These are phyloP conservation scores for Ogataea ganodermae DNA, from an alignment of 805 yeast species.

Conservation along the genomic window DNA sequence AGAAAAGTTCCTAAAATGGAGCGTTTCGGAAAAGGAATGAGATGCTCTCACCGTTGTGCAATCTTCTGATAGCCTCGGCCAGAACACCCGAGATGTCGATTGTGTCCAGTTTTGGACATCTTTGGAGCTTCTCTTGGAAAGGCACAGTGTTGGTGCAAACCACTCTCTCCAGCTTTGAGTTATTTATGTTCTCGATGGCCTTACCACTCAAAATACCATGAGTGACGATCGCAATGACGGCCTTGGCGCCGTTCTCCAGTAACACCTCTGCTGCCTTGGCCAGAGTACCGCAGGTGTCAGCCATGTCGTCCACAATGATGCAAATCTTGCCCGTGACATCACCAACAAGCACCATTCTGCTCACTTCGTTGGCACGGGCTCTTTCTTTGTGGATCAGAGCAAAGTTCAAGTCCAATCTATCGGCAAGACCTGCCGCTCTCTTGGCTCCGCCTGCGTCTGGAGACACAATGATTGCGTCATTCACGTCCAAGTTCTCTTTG, in stretches of 20 bases:
- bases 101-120: slow-evolving; percentile 63
- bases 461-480: slow-evolving; percentile 73
- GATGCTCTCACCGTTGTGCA: slow-evolving; percentile 85
- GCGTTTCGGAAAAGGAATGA: slow-evolving; percentile 76
- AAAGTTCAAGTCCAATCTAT: slow-evolving; percentile 73
- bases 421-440: slow-evolving; percentile 85
- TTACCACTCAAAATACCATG: slow-evolving; percentile 79
- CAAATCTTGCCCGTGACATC: slow-evolving; percentile 77
- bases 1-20: slow-evolving; percentile 38
- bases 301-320: slow-evolving; percentile 84
- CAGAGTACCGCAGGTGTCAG: slow-evolving; percentile 85
- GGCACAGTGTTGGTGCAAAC: slow-evolving; percentile 85
- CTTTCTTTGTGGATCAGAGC: slow-evolving; percentile 86
- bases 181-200: slow-evolving; percentile 70
- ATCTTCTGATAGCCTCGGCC: slow-evolving; percentile 81
- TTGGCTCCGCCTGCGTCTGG: slow-evolving; percentile 94
- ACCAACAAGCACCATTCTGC: slow-evolving; percentile 83
- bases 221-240: slow-evolving; percentile 80
- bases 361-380: slow-evolving; percentile 79
- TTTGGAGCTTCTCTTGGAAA: slow-evolving; percentile 59
- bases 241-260: slow-evolving; percentile 64
- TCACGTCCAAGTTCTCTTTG: slow-evolving; percentile 56
- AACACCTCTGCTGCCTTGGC: slow-evolving; percentile 81
- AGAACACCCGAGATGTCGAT: slow-evolving; percentile 73
- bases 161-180: slow-evolving; percentile 64